Base-by-base conservation (phyloP, 2,329 filamentous ascomycete species). In the Pseudopithomyces chartarum region DNA sequence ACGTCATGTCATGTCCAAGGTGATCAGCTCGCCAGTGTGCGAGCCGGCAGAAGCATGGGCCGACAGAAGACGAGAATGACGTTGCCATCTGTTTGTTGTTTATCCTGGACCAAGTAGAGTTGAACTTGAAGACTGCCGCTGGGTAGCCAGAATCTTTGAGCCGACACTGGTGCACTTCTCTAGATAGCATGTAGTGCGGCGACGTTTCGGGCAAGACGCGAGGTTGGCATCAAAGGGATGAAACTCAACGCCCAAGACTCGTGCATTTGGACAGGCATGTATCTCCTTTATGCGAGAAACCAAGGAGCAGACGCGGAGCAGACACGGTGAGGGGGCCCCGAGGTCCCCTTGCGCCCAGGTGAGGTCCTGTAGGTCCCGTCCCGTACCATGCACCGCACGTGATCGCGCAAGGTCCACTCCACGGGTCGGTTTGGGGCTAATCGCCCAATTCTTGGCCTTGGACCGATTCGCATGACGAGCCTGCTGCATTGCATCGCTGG, bases 201-300 rank as follows among this genome's bases (percentile, higher is more conserved):
- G 38, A 38, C 7, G 11, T 26, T n/a, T n/a, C n/a, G n/a, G 22
- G 26, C 8, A 26, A 19, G 12, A 40, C 2, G 23, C 15, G 5
- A 15, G 46, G 19, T 19, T 49, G 33, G 15, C 29, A 23, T 23
- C n/a, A 38, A 48, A 38, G 12, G n/a, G 36, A 13, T 3, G 23
- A 19, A 11, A 3, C 11, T 26, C 22, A 13, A 15, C 33, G 34
- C 8, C 13, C 34, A 34, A 26, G 38, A 42, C n/a, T 11, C 23
- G 20, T 51, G n/a, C 34, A 33, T 51, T 3, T 7, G 26, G 38
- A 20, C 17, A 15, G 26, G 33, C 38, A 50, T 33, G 48, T 10
- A 13, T 42, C 48, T 51, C 48, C 48, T 51, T 51, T 51, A 51
- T 51, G 48, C 48, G 38, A 43, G 12, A 51, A 23, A 42, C 33